Evolutionary conservation across 2,329 filamentous ascomycete species (phyloP).

Genomic region (Dryadomyces quercus-mongolicae): DNA sequence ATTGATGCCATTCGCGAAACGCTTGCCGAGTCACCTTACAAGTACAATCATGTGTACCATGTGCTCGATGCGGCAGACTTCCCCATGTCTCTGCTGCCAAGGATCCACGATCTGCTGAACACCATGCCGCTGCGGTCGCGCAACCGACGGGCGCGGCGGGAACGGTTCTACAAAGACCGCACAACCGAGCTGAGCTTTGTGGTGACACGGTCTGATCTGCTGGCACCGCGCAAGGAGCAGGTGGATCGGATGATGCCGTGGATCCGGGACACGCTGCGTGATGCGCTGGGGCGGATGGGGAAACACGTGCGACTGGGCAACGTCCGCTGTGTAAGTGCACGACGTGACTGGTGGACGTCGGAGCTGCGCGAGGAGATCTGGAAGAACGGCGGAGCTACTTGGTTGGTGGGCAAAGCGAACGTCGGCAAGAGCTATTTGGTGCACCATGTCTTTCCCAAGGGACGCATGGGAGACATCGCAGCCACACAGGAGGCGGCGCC

Average conservation of each 20-base stretch:
- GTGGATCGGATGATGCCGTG: slow-evolving; percentile 83
- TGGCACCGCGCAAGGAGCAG: slow-evolving; percentile 72
- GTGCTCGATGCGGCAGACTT: slow-evolving; percentile 93
- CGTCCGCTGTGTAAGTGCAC: slow-evolving; percentile 73
- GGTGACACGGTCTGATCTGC: slow-evolving; percentile 75
- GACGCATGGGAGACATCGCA: slow-evolving; percentile 30
- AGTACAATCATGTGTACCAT: slow-evolving; percentile 91
- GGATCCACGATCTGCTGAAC: slow-evolving; percentile 57
- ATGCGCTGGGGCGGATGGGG: slow-evolving; percentile 57
- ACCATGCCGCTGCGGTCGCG: slow-evolving; percentile 63
- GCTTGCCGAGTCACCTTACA: slow-evolving; percentile 77
- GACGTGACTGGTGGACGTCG: slow-evolving; percentile 82
- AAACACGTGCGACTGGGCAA: slow-evolving; percentile 75
- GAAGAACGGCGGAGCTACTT: slow-evolving; percentile 71
- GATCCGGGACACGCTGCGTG: slow-evolving; percentile 62
- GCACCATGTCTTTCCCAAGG: slow-evolving; percentile 75
- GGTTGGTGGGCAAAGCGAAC: slow-evolving; percentile 97
- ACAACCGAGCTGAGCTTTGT: slow-evolving; percentile 79
- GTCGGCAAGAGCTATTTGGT: slow-evolving; percentile 94
- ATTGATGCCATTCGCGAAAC: slow-evolving; percentile 73
- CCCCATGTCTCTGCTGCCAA: slow-evolving; percentile 79
- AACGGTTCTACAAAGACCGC: slow-evolving; percentile 53
- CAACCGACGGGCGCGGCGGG: slow-evolving; percentile 63
- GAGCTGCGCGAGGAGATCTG: slow-evolving; percentile 78
- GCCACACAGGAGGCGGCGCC: not conserved